Base-by-base conservation (phyloP, 805 yeast species). In the Wickerhamomyces silvicola region DNA sequence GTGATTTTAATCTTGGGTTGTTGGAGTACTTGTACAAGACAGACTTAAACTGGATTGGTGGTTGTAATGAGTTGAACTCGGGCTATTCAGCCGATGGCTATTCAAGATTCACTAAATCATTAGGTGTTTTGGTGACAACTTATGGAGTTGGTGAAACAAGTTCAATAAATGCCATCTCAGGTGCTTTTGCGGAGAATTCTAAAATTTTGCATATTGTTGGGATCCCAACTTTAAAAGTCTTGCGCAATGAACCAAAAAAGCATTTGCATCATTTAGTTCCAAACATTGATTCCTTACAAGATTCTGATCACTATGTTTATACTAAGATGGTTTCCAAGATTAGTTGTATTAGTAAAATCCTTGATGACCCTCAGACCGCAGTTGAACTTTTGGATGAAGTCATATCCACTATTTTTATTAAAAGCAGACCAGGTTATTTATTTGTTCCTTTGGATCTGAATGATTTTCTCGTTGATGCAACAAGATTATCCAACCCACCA, bases 11-110 rank as follows among this genome's bases (percentile, higher is more conserved):
- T 53, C 57, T 81, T 41, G 66, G 70, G 6, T 59, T 84, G 16
- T 60, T 84, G 46, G 95, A 84, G 53, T 75, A 79, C 48, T 52
- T 81, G 28, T 78, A 82, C 48, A 58, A 70, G 7, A 64, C 56
- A 25, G 64, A 62, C 8, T 53, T 81, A 44, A 59, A 73, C 32
- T 86, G 94, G 84, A 66, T 83, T 29, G 95, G 95, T 16, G 75
- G 77, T 38, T 84, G 95, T 62, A 87, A 87, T 51, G 97, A 87
- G 60, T 67, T 87, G 42, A 88, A 87, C 51, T 80, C 92, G 4
- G 92, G 94, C 7, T 87, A 88, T 53, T 78, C 92, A 6, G 88
- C 90, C 7, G 96, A 88, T 55, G 97, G 96, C 5, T 88, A 84
- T 49, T 75, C 92, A 13, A 70, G 90, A 39, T 63, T 64, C 26